A percentile compares a stretch with the other conserved stretches of the same genome.
These are phyloP conservation scores for Smittium culicis DNA, from an alignment of 371 early-diverging fungal species.

Conservation along the genomic window DNA sequence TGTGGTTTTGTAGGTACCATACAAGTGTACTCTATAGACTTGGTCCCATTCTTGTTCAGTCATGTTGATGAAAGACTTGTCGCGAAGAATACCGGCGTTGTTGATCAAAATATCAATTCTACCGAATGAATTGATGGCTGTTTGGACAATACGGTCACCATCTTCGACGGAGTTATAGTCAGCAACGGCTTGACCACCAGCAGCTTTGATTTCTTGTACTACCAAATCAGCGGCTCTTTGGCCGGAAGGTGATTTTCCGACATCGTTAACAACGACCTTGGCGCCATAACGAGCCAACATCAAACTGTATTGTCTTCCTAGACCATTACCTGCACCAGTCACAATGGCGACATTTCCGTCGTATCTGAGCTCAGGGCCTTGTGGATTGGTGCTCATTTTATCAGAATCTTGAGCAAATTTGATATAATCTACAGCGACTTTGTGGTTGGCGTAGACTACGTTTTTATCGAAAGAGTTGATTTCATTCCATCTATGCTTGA, in stretches of 20 bases:
- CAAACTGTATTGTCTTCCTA: slow-evolving; percentile 81
- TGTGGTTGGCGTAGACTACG: slow-evolving; percentile 46
- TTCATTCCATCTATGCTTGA: slow-evolving; percentile 32
- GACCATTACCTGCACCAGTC: slow-evolving; percentile 94
- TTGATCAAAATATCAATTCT: slow-evolving; percentile 56
- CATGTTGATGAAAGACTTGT: slow-evolving; percentile 55
- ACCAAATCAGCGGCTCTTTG: slow-evolving; percentile 87
- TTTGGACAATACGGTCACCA: slow-evolving; percentile 90
- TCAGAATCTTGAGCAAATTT: slow-evolving; percentile 64
- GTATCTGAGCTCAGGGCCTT: slow-evolving; percentile 49
- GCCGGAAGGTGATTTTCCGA: slow-evolving; percentile 75
- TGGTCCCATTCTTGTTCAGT: slow-evolving; percentile 60
- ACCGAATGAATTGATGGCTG: slow-evolving; percentile 90
- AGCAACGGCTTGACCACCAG: slow-evolving; percentile 91
- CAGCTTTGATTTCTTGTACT: slow-evolving; percentile 79
- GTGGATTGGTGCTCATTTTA: slow-evolving; percentile 42
- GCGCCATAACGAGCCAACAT: slow-evolving; percentile 82
- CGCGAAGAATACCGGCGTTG: slow-evolving; percentile 62
- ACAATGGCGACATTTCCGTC: slow-evolving; percentile 85
- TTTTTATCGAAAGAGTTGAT: slow-evolving; percentile 9
- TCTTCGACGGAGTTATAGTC: slow-evolving; percentile 95
- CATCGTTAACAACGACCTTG: slow-evolving; percentile 79
- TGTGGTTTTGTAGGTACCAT: slow-evolving; percentile 53
- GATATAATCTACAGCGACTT: slow-evolving; percentile 75
- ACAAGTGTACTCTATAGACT: slow-evolving; percentile 50